Evolutionary conservation across 305 asterid species (phyloP), one percentile per base, ranked within the genome.

Genomic region (Solanum hybrid): DNA sequence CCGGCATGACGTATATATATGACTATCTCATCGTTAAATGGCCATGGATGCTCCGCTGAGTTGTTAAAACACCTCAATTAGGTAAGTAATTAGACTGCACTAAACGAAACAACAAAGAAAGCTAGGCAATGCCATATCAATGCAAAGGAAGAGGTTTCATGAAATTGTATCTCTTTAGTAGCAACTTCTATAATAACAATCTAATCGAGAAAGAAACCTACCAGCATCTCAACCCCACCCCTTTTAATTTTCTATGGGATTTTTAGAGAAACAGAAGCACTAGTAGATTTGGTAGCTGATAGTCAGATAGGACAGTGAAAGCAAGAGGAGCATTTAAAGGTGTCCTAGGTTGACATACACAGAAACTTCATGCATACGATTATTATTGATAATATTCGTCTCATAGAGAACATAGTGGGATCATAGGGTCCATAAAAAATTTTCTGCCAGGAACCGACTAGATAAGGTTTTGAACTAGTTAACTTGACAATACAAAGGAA

Each of bases 21-120:
- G 35, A 95, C 96, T 36, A 95, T 95, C 89, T 96, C 94, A 91
- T 96, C 98, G 16, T 93, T 89, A 90, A 95, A 94, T 13, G 98
- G 99, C 99, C 97, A 95, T 69, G 97, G 95, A 92, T 95, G 99
- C 42, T 89, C 93, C 42, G 90, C 99, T 95, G 96, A 85, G 94
- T 91, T 86, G 84, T 40, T 4, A 87, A 6, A 73, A 87, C 28
- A 28, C 71, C 84, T 40, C 11, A 28, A 29, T 29, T 87, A 40
- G 71, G 71, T 28, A 39, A 18, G 88, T 20, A 31, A 20, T 84
- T 51, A 33, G 3, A 84, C 31, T 20, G 22, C 42, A 51, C 75
- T 51, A 51, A 3, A 51, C 5, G 20, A 46, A 83, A 46, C 40
- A 46, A 46, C 40, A 46, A 46, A 29, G 42, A 20, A 16, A 84